Conservation (phyloP, 768 basidiomycete genomes). For the Saitozyma sp. region DNA sequence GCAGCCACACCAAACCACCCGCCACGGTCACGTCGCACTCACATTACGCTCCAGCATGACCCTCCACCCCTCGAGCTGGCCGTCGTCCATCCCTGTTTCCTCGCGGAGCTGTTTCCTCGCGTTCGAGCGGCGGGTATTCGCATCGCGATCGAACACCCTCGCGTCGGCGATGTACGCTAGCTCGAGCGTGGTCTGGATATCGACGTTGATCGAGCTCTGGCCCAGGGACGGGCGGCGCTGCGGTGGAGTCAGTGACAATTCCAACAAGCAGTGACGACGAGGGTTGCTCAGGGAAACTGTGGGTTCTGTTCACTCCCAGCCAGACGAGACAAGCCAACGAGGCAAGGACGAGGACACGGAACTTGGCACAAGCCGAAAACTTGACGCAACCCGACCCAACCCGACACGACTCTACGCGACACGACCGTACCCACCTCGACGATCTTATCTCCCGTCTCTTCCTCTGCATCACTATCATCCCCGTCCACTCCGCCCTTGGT, state of each 20-base stretch:
- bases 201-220: constrained; percentile 11
- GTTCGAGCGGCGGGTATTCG: constrained; percentile 68
- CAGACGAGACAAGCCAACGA: too few relatives aligned
- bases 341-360: too few relatives aligned
- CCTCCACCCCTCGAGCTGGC: constrained; percentile 89
- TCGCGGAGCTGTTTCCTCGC: constrained; percentile 65
- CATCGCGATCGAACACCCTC: constrained; percentile 74
- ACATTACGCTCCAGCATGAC: constrained; percentile 89
- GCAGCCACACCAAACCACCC: not conserved
- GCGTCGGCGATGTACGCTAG: constrained; percentile 73
- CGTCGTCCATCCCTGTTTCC: constrained; percentile 69
- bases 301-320: not conserved
- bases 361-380: too few relatives aligned
- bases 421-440: constrained; percentile 16
- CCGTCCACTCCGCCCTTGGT: not conserved
- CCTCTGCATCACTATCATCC: constrained; percentile 27
- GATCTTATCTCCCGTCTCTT: constrained; percentile 27
- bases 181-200: constrained; percentile 67
- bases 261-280: not conserved
- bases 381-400: too few relatives aligned
- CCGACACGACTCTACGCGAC: not conserved
- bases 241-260: not conserved
- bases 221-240: not conserved
- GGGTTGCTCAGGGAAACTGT: not conserved
- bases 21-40: constrained; percentile 44